Percentiles rank a stretch among this genome's conserved stretches.
These are phyloP conservation scores for Exophiala xenobiotica DNA, from an alignment of 2,329 filamentous ascomycete species.

Conservation along the genomic window DNA sequence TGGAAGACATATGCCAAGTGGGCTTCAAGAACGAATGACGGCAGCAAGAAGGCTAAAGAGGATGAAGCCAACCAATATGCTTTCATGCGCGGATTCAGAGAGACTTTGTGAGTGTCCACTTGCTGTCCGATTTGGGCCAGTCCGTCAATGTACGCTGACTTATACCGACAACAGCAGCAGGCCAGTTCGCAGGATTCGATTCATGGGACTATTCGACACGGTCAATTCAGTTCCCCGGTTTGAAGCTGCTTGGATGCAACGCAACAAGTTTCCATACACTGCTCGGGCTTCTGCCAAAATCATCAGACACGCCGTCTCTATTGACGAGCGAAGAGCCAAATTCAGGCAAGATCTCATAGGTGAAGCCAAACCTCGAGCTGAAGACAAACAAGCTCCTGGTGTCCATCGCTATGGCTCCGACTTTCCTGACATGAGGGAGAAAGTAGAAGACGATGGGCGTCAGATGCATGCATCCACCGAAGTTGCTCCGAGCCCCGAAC, in stretches of 20 bases:
- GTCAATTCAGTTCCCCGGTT: conserved; percentile 79
- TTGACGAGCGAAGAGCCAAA: conserved; percentile 59
- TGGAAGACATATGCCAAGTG: conserved; percentile 79
- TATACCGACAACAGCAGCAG: too few species aligned
- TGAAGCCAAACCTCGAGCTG: conserved; percentile 32
- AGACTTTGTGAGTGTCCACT: conserved; percentile 63
- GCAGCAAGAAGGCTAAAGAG: conserved; percentile 42
- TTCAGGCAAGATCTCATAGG: conserved; percentile 59
- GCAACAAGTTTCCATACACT: conserved; percentile 68
- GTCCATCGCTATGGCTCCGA: conserved; percentile 17
- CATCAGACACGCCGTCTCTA: conserved; percentile 58
- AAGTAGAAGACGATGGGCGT: neutral
- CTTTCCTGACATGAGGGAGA: conserved; percentile 10
- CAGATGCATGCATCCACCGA: neutral
- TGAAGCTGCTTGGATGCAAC: conserved; percentile 69
- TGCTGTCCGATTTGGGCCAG: too few species aligned
- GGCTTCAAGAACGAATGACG: conserved; percentile 48
- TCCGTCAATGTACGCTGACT: too few species aligned
- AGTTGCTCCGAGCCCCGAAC: neutral
- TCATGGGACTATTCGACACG: conserved; percentile 78
- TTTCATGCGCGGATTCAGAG: conserved; percentile 76
- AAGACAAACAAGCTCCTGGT: neutral
- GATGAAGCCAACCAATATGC: conserved; percentile 64
- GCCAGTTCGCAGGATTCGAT: conserved; percentile 70
- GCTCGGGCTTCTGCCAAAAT: conserved; percentile 55